Percentiles rank a stretch among this genome's conserved stretches.
Evolutionary conservation across 2,329 filamentous ascomycete genomes (phyloP).

Genomic region (Didymella glomerata): DNA sequence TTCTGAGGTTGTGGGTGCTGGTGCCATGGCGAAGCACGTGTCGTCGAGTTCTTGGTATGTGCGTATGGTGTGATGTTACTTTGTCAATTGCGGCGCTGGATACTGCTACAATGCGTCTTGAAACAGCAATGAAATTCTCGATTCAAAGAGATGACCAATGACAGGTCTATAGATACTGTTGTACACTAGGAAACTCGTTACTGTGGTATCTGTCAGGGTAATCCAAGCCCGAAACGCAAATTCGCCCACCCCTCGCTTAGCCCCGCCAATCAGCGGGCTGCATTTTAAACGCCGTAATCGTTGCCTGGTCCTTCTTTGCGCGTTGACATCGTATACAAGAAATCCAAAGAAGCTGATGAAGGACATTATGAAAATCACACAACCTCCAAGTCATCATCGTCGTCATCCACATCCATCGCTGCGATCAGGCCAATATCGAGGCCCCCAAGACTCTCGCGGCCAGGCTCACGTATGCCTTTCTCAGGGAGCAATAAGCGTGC

Average conservation of each 20-base stretch:
- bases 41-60: background rate
- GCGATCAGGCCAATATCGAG: conserved; percentile 48
- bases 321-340: conserved; percentile 16
- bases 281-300: conserved; percentile 31
- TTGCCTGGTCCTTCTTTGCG: conserved; percentile 8
- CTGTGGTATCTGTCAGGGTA: conserved; percentile 23
- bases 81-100: background rate
- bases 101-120: background rate
- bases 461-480: conserved; percentile 60
- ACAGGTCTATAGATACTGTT: conserved; percentile 21
- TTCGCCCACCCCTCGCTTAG: conserved; percentile 40
- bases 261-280: conserved; percentile 40
- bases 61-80: background rate
- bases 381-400: conserved; percentile 60
- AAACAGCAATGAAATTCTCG: background rate
- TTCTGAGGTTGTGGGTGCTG: conserved; percentile 8
- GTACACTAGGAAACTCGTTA: conserved; percentile 29
- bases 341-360: background rate
- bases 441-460: conserved; percentile 55
- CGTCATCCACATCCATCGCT: conserved; percentile 48
- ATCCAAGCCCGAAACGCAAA: conserved; percentile 24
- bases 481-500: conserved; percentile 58
- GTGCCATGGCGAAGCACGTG: conserved; percentile 24
- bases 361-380: conserved; percentile 47
- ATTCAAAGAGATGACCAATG: conserved; percentile 18